These are phyloP conservation scores for Musa troglodytarum DNA, from an alignment of 176 grass and related monocot species.

Conservation along the genomic window DNA sequence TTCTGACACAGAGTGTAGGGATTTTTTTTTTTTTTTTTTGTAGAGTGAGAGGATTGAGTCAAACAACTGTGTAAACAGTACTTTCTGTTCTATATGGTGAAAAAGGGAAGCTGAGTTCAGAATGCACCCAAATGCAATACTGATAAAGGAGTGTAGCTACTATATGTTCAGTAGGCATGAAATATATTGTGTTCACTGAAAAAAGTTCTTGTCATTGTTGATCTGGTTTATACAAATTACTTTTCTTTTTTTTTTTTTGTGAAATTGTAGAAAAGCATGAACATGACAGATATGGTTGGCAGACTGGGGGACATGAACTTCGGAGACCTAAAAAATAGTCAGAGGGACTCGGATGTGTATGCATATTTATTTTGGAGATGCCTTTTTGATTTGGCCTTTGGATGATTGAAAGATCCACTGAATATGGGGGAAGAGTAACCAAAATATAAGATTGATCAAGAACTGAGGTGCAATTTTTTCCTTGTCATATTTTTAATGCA, in stretches of 20 bases:
- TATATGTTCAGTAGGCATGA: not conserved
- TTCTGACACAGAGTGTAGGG: constrained; percentile 21
- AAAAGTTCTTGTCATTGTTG: constrained; percentile 12
- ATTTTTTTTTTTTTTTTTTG: constrained; percentile 26
- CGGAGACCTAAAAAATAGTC: not conserved
- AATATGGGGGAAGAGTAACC: too few relatives aligned
- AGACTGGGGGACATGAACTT: constrained; percentile 4
- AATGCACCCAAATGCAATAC: not conserved
- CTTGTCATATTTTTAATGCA: too few relatives aligned
- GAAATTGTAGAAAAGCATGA: not conserved
- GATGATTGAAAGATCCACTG: not conserved
- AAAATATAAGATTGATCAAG: too few relatives aligned
- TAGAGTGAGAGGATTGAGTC: constrained; percentile 5
- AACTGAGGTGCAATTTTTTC: too few relatives aligned
- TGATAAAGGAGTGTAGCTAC: not conserved
- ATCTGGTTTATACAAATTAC: not conserved
- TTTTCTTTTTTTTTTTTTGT: not conserved
- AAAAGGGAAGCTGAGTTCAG: not conserved
- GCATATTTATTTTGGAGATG: too few relatives aligned
- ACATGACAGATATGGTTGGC: not conserved
- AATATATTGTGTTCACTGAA: not conserved
- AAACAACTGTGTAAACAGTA: not conserved
- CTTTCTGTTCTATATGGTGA: constrained; percentile 4
- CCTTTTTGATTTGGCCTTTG: not conserved
- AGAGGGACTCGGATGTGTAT: not conserved